Base-by-base conservation (phyloP, 2,329 filamentous ascomycete genomes). In the Ilyonectria mors-panacis region DNA sequence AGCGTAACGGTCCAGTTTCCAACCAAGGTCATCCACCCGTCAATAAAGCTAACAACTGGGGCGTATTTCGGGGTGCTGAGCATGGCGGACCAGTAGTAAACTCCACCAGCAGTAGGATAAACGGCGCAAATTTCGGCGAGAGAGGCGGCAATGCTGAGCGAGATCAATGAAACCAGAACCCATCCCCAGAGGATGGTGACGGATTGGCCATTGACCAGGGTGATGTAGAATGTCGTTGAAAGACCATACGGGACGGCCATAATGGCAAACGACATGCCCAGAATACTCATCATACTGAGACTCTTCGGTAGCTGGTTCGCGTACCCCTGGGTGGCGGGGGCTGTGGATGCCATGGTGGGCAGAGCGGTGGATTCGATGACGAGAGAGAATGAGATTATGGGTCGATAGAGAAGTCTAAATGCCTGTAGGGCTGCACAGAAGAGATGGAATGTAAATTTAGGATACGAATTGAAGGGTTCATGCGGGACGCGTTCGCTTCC, bases 111-210 rank as follows among this genome's bases (percentile, higher is more conserved):
- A 4, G 84, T 86, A 0, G 84, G 85, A 72, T 88, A 93, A 6
- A 90, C 89, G 4, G 89, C 91, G 56, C 92, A 84, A 73, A 93
- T 94, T 78, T 94, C 92, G 63, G 91, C 91, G 35, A 94, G 84
- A 13, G 89, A 92, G 6, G 90, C 87, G n/a, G 91, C 90, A 59
- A 93, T 86, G 75, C 89, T 92, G 53, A 93, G 77, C 71, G 93
- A 93, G 81, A 92, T 93, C 62, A 93, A 75, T 51, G 90, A 88
- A 42, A 89, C 88, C 19, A 88, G 84, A 30, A 79, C 65, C 79
- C 91, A 83, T n/a, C 92, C 93, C 91, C 92, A 95, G 65, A 95
- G 86, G 44, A 94, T 89, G 65, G 90, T 87, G 19, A 88, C 89
- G 28, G 91, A 87, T 1, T 93, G 92, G 55, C 93, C 93, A 57